These are phyloP conservation scores for Saksenaea vasiformis DNA, from an alignment of 371 early-diverging fungal genomes.

Conservation along the genomic window DNA sequence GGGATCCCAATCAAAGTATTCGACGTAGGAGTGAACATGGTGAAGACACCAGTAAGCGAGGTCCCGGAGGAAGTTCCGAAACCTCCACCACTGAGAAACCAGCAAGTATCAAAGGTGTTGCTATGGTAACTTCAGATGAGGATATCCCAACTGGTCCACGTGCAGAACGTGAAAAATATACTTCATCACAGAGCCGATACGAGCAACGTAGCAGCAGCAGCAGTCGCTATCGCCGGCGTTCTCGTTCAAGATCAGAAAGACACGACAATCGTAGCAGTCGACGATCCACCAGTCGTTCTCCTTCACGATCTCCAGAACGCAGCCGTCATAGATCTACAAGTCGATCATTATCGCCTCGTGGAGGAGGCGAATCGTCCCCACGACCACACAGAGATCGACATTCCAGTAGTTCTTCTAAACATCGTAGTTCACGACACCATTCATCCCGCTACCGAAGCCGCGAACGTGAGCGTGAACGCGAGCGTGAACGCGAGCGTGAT, in stretches of 20 bases:
- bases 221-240: slow-evolving; percentile 17
- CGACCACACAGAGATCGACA: slow-evolving; percentile 17
- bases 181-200: slow-evolving; percentile 14
- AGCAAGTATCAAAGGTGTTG: slow-evolving; percentile 13
- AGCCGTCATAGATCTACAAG: slow-evolving; percentile 10
- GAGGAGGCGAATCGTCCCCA: slow-evolving; percentile 10
- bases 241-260: slow-evolving; percentile 23
- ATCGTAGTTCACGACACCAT: slow-evolving; percentile 36
- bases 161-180: slow-evolving; percentile 22
- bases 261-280: slow-evolving; percentile 18
- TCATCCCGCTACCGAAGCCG: slow-evolving; percentile 38
- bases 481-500: slow-evolving; percentile 16
- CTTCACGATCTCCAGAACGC: slow-evolving; percentile 11
- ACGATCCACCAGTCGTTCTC: slow-evolving; percentile 19
- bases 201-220: slow-evolving; percentile 18
- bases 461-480: slow-evolving; percentile 28
- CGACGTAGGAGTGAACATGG: slow-evolving; percentile 5
- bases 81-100: slow-evolving; percentile 7
- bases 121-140: slow-evolving; percentile 26
- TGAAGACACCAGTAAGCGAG: slow-evolving; percentile 12
- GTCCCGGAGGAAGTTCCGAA: slow-evolving; percentile 14
- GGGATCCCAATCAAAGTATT: slow-evolving; percentile 13
- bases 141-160: slow-evolving; percentile 31
- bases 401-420: slow-evolving; percentile 21
- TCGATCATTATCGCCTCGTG: background rate